Conservation (phyloP, 2,329 filamentous ascomycete genomes). For the Plenodomus tracheiphilus region DNA sequence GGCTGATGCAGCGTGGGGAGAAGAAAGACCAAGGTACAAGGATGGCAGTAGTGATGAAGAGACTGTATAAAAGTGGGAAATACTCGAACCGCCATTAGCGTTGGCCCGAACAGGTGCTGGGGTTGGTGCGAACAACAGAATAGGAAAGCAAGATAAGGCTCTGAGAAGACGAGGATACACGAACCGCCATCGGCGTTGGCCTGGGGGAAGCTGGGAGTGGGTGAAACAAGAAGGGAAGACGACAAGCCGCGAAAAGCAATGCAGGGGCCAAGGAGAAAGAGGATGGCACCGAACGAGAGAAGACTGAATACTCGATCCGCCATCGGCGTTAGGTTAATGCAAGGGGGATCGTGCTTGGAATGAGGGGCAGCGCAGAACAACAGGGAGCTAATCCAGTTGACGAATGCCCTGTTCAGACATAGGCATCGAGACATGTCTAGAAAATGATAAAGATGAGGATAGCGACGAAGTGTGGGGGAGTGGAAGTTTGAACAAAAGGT, state of each 20-base stretch:
- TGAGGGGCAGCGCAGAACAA: no score
- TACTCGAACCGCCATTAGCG: conserved; percentile 4
- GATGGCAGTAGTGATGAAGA: neutral
- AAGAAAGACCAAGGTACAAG: neutral
- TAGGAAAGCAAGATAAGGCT: neutral
- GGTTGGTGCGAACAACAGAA: neutral
- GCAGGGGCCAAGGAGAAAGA: no score
- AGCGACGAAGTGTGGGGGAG: no score
- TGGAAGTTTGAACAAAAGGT: no score
- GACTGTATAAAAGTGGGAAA: neutral
- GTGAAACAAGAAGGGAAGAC: neutral
- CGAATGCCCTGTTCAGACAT: no score
- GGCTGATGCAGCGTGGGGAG: no score
- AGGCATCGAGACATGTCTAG: no score
- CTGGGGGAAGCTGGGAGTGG: neutral
- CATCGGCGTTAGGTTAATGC: neutral
- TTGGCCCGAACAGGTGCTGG: neutral
- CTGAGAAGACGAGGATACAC: conserved; percentile 1
- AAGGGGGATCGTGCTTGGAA: no score
- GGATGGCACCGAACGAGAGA: no score
- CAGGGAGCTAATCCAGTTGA: no score
- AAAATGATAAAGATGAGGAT: no score
- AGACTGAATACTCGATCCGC: conserved; percentile 1
- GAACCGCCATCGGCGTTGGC: conserved; percentile 2
- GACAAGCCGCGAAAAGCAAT: conserved; percentile 2